Conservation (phyloP, 2,329 filamentous ascomycete genomes). For the Onygenales sp. region DNA sequence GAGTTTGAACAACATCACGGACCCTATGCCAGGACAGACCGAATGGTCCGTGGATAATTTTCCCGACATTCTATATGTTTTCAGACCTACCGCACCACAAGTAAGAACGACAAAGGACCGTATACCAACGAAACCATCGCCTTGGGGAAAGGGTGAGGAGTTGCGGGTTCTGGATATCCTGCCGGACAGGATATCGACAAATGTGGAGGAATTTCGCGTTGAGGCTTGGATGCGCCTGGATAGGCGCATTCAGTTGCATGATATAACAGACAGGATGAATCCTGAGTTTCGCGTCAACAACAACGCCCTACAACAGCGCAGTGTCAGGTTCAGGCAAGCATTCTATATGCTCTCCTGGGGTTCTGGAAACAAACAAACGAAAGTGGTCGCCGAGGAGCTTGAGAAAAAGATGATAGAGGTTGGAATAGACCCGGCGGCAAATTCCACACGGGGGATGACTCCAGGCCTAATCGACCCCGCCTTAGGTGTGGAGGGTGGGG, state of each 20-base stretch:
- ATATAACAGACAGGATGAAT: constrained; percentile 22
- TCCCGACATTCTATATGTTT: constrained; percentile 18
- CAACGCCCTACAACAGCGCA: constrained; percentile 21
- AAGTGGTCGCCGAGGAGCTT: constrained; percentile 6
- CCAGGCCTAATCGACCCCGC: constrained; percentile 11
- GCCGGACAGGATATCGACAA: constrained; percentile 20
- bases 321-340: constrained; percentile 17
- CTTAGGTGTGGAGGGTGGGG: constrained; percentile 6
- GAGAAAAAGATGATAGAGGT: not conserved
- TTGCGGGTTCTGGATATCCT: constrained; percentile 17
- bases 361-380: constrained; percentile 16
- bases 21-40: constrained; percentile 11
- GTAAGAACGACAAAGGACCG: not conserved
- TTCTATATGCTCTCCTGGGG: constrained; percentile 21
- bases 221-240: constrained; percentile 25
- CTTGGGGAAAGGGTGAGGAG: constrained; percentile 4
- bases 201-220: constrained; percentile 23
- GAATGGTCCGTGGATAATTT: constrained; percentile 17
- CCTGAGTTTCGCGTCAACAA: constrained; percentile 9
- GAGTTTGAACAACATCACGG: constrained; percentile 6
- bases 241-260: constrained; percentile 16
- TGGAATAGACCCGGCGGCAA: constrained; percentile 5
- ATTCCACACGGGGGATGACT: constrained; percentile 14
- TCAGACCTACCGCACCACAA: constrained; percentile 8
- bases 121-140: constrained; percentile 9